A percentile compares a stretch with the other conserved stretches of the same genome.
Evolutionary conservation across 2,329 filamentous ascomycete genomes (phyloP).

Genomic region (Alternaria panax): DNA sequence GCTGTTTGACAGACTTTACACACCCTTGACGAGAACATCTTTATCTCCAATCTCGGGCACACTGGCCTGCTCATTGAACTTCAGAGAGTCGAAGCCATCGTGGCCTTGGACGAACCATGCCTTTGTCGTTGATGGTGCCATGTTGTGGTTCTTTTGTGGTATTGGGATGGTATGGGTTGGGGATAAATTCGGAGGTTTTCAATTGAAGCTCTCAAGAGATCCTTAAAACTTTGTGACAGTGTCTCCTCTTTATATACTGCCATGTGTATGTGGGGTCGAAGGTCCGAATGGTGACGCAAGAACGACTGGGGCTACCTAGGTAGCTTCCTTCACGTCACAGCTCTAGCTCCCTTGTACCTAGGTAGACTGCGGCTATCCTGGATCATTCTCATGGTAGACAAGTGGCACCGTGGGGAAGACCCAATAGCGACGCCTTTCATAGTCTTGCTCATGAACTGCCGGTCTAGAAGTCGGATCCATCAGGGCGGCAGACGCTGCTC

Average conservation of each 20-base stretch:
- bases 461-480: not conserved
- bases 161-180: not conserved
- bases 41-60: constrained; percentile 71
- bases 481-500: not conserved
- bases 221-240: not conserved
- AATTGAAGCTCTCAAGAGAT: not conserved
- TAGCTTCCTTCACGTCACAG: constrained; percentile 12
- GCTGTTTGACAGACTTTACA: constrained; percentile 4
- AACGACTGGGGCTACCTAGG: constrained; percentile 17
- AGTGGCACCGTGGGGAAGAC: not conserved
- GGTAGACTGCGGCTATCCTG: constrained; percentile 8
- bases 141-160: constrained; percentile 15
- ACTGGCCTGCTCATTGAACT: constrained; percentile 59
- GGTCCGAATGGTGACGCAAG: constrained; percentile 33
- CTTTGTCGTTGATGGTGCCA: constrained; percentile 57
- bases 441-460: not conserved
- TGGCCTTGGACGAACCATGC: constrained; percentile 65
- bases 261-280: constrained; percentile 24
- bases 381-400: not conserved
- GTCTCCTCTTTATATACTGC: constrained; percentile 18
- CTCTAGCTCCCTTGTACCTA: constrained; percentile 4
- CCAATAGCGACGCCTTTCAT: not conserved
- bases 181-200: not conserved
- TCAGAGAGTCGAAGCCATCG: constrained; percentile 68
- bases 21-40: constrained; percentile 74